Evolutionary conservation across 495 filamentous ascomycete genomes (phyloP), one percentile per base, ranked within the genome.

Genomic region (Aspergillus sparsus): DNA sequence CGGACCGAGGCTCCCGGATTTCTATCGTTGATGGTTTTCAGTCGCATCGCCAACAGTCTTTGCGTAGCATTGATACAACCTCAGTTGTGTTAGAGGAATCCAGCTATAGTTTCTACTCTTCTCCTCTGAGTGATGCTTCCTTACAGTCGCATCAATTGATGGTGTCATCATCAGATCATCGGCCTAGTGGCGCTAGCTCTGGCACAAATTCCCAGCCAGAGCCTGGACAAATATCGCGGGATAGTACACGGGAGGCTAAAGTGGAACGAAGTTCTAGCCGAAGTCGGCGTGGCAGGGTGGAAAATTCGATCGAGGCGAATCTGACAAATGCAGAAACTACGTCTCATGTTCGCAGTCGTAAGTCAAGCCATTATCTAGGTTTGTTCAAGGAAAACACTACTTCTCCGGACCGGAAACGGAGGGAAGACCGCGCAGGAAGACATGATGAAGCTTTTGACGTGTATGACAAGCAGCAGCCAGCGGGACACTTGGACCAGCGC

Each of bases 351-450:
- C 86, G 94, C 61, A 97, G 92, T 73, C 86, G 94, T 59, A 98
- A 98, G 76, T 88, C 93, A 47, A 96, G 91, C 69, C 93, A 98
- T 71, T 91, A 89, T 66, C 73, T 98, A 47, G 85, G 94, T 4
- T 82, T 97, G 53, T 98, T 98, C 80, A 94, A 91, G 70, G 91
- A 97, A 67, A 94, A 92, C 59, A 88, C 91, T 27, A 76, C 75
- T 10, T 80, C 77, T 11, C 74, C 81, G 16, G 83, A 83, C 45
- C 71, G 77, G 31, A 80, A 77, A 61, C 64, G 71, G 62, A 67
- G 71, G 49, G 76, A 80, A 35, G 74, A 76, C 41, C 72, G 72
- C 18, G 62, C 52, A 32, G 63, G 62, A 33, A 62, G 60, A 51
- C 69, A 71, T 10, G 71, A 75, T 59, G 70, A 71, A 34, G 18